Evolutionary conservation across 345 rosid genomes (phyloP).

Genomic region (Eucalyptus sp.): DNA sequence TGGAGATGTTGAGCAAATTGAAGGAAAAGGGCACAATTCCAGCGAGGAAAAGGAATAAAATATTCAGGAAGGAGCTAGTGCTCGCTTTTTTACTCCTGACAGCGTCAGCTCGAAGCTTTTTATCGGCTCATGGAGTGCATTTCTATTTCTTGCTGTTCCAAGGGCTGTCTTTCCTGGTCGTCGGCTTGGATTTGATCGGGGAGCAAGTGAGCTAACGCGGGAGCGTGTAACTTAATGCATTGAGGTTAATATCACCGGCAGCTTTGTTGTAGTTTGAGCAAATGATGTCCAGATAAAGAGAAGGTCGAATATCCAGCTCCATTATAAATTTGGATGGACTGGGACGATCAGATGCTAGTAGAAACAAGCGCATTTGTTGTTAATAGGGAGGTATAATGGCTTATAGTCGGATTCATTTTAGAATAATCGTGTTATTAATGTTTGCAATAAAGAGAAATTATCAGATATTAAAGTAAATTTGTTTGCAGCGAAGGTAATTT

Average conservation of each 20-base stretch:
- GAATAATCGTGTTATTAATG: not conserved
- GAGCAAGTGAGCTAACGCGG: constrained; percentile 55
- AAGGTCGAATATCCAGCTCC: not conserved
- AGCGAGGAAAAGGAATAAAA: constrained; percentile 38
- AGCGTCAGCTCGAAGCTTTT: constrained; percentile 70
- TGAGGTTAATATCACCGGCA: not conserved
- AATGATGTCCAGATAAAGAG: not conserved
- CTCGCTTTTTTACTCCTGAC: constrained; percentile 77
- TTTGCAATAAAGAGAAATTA: not conserved
- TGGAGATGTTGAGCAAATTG: constrained; percentile 50
- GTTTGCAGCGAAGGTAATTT: not conserved
- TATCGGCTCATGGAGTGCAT: constrained; percentile 85
- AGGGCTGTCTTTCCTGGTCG: constrained; percentile 70
- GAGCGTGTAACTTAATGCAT: not conserved
- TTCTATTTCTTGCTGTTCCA: constrained; percentile 89
- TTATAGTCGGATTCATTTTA: not conserved
- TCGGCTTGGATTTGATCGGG: constrained; percentile 90
- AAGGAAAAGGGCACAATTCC: constrained; percentile 30
- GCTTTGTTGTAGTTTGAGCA: not conserved
- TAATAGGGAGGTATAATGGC: not conserved
- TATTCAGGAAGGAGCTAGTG: constrained; percentile 71
- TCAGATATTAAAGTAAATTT: not conserved
- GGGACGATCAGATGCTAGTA: not conserved
- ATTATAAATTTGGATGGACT: not conserved
- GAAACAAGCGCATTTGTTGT: not conserved